A percentile compares a stretch with the other conserved stretches of the same genome.
phyloP scores from a whole-genome alignment of 1,284 basidiomycete genomes.

The Grifola frondosa region DNA sequence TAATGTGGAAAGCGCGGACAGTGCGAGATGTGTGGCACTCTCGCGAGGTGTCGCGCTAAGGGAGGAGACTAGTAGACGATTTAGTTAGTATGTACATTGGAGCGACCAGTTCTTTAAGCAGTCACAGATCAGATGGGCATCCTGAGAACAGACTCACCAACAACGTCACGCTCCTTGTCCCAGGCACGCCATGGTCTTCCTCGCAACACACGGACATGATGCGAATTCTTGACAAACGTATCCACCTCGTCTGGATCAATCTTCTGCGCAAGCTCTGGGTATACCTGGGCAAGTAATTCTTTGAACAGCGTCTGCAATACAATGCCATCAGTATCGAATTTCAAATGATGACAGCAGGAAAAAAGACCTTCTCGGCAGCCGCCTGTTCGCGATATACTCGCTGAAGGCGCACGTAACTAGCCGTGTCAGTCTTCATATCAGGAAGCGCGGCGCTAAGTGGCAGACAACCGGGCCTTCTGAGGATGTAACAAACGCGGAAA shows the following conservation, averaged over 20 bases:
- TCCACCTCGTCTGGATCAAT: constrained; percentile 64
- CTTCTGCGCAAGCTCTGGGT: constrained; percentile 29
- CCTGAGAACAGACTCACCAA: constrained; percentile 51
- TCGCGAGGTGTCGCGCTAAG: constrained; percentile 45
- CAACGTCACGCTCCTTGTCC: constrained; percentile 48
- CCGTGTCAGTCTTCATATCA: constrained; percentile 94
- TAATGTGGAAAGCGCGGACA: constrained; percentile 57
- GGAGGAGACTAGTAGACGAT: constrained; percentile 15
- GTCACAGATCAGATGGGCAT: background rate
- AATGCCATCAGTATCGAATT: background rate
- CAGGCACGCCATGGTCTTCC: constrained; percentile 68
- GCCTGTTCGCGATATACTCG: constrained; percentile 74
- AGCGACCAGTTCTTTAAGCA: too few relatives aligned
- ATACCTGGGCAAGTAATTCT: constrained; percentile 19
- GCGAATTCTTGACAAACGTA: constrained; percentile 89
- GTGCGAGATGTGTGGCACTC: constrained; percentile 62
- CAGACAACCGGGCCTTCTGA: constrained; percentile 28
- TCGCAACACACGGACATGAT: constrained; percentile 75
- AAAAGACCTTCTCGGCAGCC: constrained; percentile 59
- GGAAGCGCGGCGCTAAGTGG: constrained; percentile 76
- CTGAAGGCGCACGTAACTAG: constrained; percentile 80
- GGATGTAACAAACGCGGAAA: constrained; percentile 57
- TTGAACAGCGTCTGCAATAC: constrained; percentile 25
- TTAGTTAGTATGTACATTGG: too few relatives aligned
- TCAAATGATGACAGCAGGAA: background rate